Conservation (phyloP, 495 filamentous ascomycete species). For the Barbatosphaeria neglecta region DNA sequence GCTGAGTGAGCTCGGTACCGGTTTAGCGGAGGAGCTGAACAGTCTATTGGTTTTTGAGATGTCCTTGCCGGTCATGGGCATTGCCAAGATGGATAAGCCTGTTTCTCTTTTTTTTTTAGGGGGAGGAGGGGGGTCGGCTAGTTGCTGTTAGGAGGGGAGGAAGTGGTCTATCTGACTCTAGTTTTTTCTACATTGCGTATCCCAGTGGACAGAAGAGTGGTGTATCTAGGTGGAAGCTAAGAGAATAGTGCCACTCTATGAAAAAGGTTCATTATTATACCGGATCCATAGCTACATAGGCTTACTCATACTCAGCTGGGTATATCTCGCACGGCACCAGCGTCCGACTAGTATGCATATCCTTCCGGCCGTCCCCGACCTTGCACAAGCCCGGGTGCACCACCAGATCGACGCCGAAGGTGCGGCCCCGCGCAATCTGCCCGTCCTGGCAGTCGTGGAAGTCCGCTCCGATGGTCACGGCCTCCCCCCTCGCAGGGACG, state of each 20-base stretch:
- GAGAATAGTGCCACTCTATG: no score
- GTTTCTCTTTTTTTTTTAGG: no score
- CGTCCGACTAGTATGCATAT: conserved; percentile 3
- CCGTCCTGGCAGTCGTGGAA: conserved; percentile 15
- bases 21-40: background rate
- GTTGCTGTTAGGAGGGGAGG: no score
- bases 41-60: no score
- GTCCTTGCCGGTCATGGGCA: no score
- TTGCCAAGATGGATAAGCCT: no score
- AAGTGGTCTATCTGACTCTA: no score
- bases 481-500: conserved; percentile 3
- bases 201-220: no score
- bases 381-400: conserved; percentile 11
- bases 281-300: background rate
- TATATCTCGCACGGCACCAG: conserved; percentile 14
- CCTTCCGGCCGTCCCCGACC: conserved; percentile 13
- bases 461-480: conserved; percentile 10
- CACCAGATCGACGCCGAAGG: conserved; percentile 10
- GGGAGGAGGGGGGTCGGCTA: no score
- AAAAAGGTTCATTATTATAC: background rate
- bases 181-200: no score
- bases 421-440: conserved; percentile 1
- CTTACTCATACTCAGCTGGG: background rate
- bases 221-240: no score
- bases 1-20: background rate